These are phyloP conservation scores for Pyrenula massariospora DNA, from an alignment of 495 filamentous ascomycete genomes.

Conservation along the genomic window DNA sequence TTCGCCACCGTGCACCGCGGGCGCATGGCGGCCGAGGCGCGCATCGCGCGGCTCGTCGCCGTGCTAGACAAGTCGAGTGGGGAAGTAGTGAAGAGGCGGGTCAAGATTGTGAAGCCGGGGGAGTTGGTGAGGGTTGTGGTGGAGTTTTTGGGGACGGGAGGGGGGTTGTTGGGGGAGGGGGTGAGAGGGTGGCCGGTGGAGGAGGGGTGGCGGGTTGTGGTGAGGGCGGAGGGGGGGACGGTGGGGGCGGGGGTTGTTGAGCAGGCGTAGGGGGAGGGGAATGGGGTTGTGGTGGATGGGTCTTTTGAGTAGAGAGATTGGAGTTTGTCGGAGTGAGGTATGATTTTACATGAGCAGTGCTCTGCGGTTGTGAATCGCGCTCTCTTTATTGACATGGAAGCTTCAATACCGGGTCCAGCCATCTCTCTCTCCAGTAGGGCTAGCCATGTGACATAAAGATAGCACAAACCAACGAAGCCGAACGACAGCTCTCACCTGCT, in stretches of 20 bases:
- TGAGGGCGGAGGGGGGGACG: not conserved
- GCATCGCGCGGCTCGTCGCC: slow-evolving; percentile 44
- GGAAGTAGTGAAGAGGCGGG: slow-evolving; percentile 50
- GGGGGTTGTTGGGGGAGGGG: slow-evolving; percentile 27
- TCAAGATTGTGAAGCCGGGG: slow-evolving; percentile 53
- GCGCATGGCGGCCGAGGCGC: slow-evolving; percentile 51
- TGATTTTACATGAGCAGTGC: too few relatives aligned
- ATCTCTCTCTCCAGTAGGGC: too few relatives aligned
- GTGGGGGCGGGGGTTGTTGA: not conserved
- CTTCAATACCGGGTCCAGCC: too few relatives aligned
- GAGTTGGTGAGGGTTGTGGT: slow-evolving; percentile 44
- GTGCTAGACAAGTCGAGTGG: slow-evolving; percentile 53
- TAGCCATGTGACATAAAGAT: too few relatives aligned
- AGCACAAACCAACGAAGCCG: too few relatives aligned
- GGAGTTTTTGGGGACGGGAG: slow-evolving; percentile 48
- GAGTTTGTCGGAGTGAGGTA: too few relatives aligned
- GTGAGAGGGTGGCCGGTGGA: slow-evolving; percentile 48
- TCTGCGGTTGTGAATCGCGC: too few relatives aligned
- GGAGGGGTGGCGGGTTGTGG: not conserved
- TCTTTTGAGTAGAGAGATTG: not conserved
- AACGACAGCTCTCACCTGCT: too few relatives aligned
- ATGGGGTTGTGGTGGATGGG: too few relatives aligned
- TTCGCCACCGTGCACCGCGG: slow-evolving; percentile 63
- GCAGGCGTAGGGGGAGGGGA: not conserved
- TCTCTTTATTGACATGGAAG: too few relatives aligned